Conservation (phyloP, 768 basidiomycete species). For the Lentinus tigrinus region DNA sequence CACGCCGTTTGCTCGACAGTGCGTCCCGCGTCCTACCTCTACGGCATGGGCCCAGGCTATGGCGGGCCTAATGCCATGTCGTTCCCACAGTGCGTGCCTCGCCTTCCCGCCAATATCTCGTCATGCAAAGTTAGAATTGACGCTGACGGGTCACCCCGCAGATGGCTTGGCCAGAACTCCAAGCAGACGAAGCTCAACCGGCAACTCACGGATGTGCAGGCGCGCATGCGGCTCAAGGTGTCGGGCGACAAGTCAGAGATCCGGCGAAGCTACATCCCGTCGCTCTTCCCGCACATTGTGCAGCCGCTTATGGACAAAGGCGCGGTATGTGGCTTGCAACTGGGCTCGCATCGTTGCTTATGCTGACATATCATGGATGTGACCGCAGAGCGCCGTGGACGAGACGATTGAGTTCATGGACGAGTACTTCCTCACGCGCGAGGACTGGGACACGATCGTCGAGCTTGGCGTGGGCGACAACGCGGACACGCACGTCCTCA, state of each 20-base stretch:
- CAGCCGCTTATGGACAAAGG: constrained; percentile 75
- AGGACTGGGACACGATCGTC: constrained; percentile 96
- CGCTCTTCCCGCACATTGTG: constrained; percentile 80
- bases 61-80: constrained; percentile 65
- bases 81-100: constrained; percentile 76
- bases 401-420: constrained; percentile 90
- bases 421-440: constrained; percentile 87
- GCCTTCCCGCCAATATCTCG: not conserved
- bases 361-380: not conserved
- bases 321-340: constrained; percentile 52
- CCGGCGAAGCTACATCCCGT: constrained; percentile 86
- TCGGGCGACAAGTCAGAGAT: constrained; percentile 91
- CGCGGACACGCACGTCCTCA: constrained; percentile 71
- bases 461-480: constrained; percentile 88
- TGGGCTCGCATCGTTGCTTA: not conserved
- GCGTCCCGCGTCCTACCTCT: constrained; percentile 79
- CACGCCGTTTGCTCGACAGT: constrained; percentile 92
- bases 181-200: constrained; percentile 81
- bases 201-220: constrained; percentile 86
- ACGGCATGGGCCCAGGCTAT: constrained; percentile 68
- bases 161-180: constrained; percentile 98
- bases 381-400: constrained; percentile 68
- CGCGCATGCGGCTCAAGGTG: constrained; percentile 91
- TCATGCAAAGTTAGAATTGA: not conserved
- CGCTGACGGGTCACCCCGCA: constrained; percentile 30